Evolutionary conservation across 2,329 filamentous ascomycete species (phyloP).

Genomic region (Xylariaceae sp.): DNA sequence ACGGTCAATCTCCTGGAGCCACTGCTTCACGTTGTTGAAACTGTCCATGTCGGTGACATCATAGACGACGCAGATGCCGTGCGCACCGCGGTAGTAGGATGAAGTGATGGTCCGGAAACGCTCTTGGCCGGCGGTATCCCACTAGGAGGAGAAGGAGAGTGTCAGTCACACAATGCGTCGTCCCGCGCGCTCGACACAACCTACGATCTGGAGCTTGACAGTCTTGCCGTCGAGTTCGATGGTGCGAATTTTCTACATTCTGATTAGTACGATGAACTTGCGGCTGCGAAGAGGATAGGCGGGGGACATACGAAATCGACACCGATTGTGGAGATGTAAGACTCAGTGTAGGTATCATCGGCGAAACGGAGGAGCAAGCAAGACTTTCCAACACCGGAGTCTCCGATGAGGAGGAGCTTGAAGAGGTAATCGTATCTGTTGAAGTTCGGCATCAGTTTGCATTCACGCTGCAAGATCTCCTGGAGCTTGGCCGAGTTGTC

Average conservation of each 20-base stretch:
- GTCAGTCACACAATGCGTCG: conserved; percentile 27
- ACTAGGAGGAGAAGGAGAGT: conserved; percentile 52
- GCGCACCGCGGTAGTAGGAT: conserved; percentile 97
- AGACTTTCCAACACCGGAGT: conserved; percentile 99
- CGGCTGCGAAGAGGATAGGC: background rate
- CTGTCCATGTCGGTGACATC: conserved; percentile 99
- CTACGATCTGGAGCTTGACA: conserved; percentile 98
- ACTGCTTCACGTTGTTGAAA: conserved; percentile 99
- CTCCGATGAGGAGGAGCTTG: conserved; percentile 99
- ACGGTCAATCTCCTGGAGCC: conserved; percentile 98
- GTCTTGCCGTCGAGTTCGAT: conserved; percentile 99
- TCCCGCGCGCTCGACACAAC: background rate
- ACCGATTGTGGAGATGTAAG: conserved; percentile 99
- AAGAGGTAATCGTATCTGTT: conserved; percentile 99
- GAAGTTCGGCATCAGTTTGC: conserved; percentile 14
- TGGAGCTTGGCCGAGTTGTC: conserved; percentile 23
- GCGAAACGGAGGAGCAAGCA: conserved; percentile 96
- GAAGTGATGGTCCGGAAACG: conserved; percentile 99
- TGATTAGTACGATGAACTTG: conserved; percentile 7
- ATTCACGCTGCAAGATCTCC: conserved; percentile 16
- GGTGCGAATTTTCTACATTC: conserved; percentile 88
- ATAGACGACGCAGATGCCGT: conserved; percentile 99
- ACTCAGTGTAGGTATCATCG: conserved; percentile 98
- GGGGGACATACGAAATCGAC: conserved; percentile 82
- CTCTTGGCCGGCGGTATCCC: conserved; percentile 98